Percentiles rank a stretch among this genome's conserved stretches.
phyloP scores from a whole-genome alignment of 768 basidiomycete genomes.

The Lyophyllum decastes region DNA sequence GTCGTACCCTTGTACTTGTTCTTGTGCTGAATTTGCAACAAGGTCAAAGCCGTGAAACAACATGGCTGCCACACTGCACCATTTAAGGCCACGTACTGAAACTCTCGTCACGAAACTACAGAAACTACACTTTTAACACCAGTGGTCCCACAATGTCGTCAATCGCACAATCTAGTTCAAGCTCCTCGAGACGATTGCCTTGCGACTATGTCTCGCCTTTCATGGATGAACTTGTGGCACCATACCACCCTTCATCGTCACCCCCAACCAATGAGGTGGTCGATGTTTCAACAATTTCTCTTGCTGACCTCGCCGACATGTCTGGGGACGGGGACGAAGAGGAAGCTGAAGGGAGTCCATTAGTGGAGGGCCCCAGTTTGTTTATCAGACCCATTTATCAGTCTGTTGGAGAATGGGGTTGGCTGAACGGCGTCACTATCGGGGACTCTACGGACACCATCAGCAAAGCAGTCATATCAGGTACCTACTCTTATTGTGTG shows the following conservation, averaged over 20 bases:
- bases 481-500: not conserved
- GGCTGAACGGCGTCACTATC: slow-evolving; percentile 12
- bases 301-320: not conserved
- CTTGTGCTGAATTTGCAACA: slow-evolving; percentile 4
- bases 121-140: not conserved
- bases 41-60: not conserved
- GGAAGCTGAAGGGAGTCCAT: no score
- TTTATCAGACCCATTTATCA: slow-evolving; percentile 12
- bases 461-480: not conserved
- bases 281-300: not conserved
- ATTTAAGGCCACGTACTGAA: not conserved
- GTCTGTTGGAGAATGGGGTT: slow-evolving; percentile 14
- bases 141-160: not conserved
- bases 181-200: not conserved
- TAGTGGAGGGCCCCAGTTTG: not conserved
- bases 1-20: not conserved
- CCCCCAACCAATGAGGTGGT: not conserved
- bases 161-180: not conserved
- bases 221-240: slow-evolving; percentile 6
- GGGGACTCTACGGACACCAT: not conserved
- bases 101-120: not conserved
- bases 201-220: slow-evolving; percentile 1
- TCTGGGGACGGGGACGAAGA: not conserved
- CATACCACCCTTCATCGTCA: not conserved
- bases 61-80: not conserved